Base-by-base conservation (phyloP, 148 eudicot genomes). In the Persicaria tinctoria region DNA sequence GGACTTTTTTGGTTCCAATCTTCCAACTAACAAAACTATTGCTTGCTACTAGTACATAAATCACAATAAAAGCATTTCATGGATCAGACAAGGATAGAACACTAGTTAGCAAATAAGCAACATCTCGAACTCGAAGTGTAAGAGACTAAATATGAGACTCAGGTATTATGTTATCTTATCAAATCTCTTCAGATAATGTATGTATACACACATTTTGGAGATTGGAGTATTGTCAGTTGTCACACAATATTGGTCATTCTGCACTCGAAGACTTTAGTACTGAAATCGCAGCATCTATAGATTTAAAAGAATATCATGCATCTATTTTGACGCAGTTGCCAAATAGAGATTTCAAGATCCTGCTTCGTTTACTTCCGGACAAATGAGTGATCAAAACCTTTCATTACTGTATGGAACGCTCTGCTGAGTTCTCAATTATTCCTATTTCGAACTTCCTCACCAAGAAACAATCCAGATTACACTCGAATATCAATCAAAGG, bases 401-500 rank as follows among this genome's bases (percentile, higher is more conserved):
- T 64, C 70, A 63, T 41, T 46, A 13, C 46, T 64, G 8, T 64
- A 64, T 64, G 47, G 17, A 64, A 63, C 38, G 41, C 38, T 64
- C 17, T 38, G 45, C 10, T 23, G 68, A 27, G 9, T 57, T 18
- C 63, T 18, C 63, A 18, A 57, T 18, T 23, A 57, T 60, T 23
- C 53, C 12, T 50, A 14, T 63, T 7, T 70, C 20, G 48, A 68
- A 68, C 72, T 68, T 68, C n/a, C 14, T 71, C 74, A 5, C 13
- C 55, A 48, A 2, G 47, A 9, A 46, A 45, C 9, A 48, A n/a
- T 11, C n/a, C 47, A 48, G 47, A 71, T 46, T 47, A 53, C 47
- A 71, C 74, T 71, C 18, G 16, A 79, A 70, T 11, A 38, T 13
- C 48, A 41, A 14, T 32, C 47, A 66, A 44, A 66, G 17, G 46